Evolutionary conservation across 805 yeast species (phyloP), one percentile per base, ranked within the genome.

Genomic region (Sugiyamaella valdiviana): DNA sequence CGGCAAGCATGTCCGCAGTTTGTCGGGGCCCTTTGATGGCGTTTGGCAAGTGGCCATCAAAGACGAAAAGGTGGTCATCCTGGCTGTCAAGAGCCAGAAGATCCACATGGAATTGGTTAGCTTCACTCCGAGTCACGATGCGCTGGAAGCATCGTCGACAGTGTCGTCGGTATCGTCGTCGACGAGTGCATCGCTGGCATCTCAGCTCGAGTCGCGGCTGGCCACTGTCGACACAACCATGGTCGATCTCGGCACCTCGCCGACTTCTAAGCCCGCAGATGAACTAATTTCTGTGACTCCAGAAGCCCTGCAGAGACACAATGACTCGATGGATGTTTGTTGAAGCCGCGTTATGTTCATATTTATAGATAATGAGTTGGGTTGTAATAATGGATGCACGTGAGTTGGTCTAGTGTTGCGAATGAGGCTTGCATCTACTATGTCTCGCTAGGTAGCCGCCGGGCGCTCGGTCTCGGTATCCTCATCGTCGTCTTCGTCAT

Each of bases 1-100:
- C 6, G 74, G 75, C 14, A 61, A 56, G 39, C 66, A 63, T 44
- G 52, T 71, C 23, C 64, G 73, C 7, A 68, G 66, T 46, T 54
- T 71, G 23, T 57, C 62, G 9, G 53, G 57, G 32, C 61, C 63
- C 36, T 64, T 66, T 41, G 66, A 67, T 26, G 63, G 68, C 6
- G 72, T 70, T 36, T 70, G 74, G 74, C 60, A 71, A 3, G 64
- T 71, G 17, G 70, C 68, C 12, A 65, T 68, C 55, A 55, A 58
- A 36, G 68, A 67, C 36, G 73, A 70, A 48, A 60, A 69, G 45
- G 60, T 70, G 22, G 68, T 66, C 23, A 63, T 69, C 14, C 63
- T 69, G 37, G 70, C 70, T 6, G 56, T 65, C 15, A 51, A 55
- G 39, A 54, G 57, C 26, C 53, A 57, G 19, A 49, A 56, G 43